Base-by-base conservation (phyloP, 768 basidiomycete genomes). In the Termitomyces sp. region DNA sequence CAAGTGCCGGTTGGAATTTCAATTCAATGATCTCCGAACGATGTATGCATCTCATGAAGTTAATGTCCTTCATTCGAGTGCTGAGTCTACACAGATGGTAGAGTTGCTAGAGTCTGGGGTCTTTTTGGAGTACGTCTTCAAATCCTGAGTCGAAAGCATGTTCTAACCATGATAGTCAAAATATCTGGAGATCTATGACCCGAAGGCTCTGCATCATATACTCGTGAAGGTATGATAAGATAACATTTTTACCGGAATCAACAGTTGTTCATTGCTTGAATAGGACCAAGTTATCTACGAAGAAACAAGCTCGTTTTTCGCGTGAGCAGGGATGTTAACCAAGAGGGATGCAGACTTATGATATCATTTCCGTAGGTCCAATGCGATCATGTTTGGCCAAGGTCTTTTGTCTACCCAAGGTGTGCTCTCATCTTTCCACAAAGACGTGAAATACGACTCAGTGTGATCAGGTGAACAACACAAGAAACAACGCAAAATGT, bases 401-500 rank as follows among this genome's bases (percentile, higher is more conserved):
- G 51, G 51, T 5, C 51, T 52, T 41, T n/a, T 20, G 7, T 39
- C 51, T 39, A 41, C 51, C 6, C 37, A 52, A 39, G 51, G 51
- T 29, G 26, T 0, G 18, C 20, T 20, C 12, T 26, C 18, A 29
- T 28, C n/a, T 39, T 41, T 3, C 26, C n/a, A 39, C 36, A n/a
- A 51, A 18, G 36, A 51, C 18, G 51, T 29, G 15, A 18, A 41
- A 2, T 36, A 28, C 18, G 34, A 37, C 1, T 18, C 12, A 52
- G 28, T 13, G 5, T 39, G 37, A 28, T 41, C n/a, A 52, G 51
- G 37, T n/a, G 37, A 52, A 28, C 51, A 52, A 29, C 51, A 52
- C n/a, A 52, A 29, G 51, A 52, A 52, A 52, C 51, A 52, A 20
- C 51, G 51, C 37, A 52, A 52, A 41, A 52, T 52, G 51, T 29